Evolutionary conservation across 345 rosid species (phyloP).

Genomic region (Capsella bursapastoris): DNA sequence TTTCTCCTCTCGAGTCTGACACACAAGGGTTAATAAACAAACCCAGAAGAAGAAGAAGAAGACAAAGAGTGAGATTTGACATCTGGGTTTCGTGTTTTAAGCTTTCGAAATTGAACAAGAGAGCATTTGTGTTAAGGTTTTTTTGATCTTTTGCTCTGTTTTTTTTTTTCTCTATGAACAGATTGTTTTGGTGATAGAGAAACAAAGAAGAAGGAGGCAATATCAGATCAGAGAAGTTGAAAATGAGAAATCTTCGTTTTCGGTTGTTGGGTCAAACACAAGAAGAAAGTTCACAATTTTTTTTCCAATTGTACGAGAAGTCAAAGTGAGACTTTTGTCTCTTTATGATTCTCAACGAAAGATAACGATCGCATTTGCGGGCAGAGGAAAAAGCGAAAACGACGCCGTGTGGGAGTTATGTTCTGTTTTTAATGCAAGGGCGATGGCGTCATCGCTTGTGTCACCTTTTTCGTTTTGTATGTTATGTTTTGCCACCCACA

Average conservation of each 20-base stretch:
- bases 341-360: slow-evolving; percentile 21
- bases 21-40: slow-evolving; percentile 43
- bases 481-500: not conserved
- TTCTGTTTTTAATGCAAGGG: slow-evolving; percentile 6
- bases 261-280: slow-evolving; percentile 40
- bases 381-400: not conserved
- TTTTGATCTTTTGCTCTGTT: slow-evolving; percentile 21
- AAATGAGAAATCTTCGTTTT: not conserved
- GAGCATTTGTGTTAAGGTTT: slow-evolving; percentile 21
- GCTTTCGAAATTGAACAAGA: slow-evolving; percentile 14
- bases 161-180: not conserved
- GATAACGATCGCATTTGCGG: slow-evolving; percentile 12
- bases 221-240: slow-evolving; percentile 2
- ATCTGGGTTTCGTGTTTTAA: slow-evolving; percentile 29
- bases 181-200: not conserved
- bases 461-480: not conserved
- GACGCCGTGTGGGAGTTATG: slow-evolving; percentile 18
- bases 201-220: not conserved
- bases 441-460: slow-evolving; percentile 20
- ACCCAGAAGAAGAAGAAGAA: slow-evolving; percentile 32
- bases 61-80: slow-evolving; percentile 10
- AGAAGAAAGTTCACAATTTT: not conserved
- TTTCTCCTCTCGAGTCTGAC: slow-evolving; percentile 78
- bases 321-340: slow-evolving; percentile 32
- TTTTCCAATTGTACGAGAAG: not conserved